Evolutionary conservation across 1,284 basidiomycete genomes (phyloP).

Genomic region (Cutaneotrichosporon mucoides): DNA sequence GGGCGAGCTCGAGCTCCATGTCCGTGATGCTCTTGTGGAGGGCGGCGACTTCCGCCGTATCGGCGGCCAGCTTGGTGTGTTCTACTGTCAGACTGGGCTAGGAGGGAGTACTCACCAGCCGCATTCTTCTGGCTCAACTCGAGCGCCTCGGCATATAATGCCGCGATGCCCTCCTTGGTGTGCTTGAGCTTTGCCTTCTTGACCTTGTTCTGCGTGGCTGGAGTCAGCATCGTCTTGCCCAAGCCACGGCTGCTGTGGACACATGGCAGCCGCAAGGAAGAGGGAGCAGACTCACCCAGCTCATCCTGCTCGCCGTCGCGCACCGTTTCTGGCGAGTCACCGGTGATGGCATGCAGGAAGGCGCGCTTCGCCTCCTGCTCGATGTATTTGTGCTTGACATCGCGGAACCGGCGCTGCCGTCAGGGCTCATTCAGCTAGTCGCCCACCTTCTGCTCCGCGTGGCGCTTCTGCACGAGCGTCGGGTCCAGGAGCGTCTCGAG

Average conservation of each 20-base stretch:
- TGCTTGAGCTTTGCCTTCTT: conserved; percentile 71
- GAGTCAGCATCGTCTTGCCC: conserved; percentile 46
- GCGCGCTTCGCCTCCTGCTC: conserved; percentile 82
- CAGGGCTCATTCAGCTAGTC: neutral
- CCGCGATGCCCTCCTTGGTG: conserved; percentile 58
- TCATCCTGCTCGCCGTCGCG: conserved; percentile 68
- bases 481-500: neutral
- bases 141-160: conserved; percentile 60
- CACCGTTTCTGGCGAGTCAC: conserved; percentile 67
- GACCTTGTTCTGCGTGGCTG: conserved; percentile 55
- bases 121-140: conserved; percentile 33
- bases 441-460: conserved; percentile 1
- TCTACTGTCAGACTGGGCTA: conserved; percentile 19
- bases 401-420: conserved; percentile 60
- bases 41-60: conserved; percentile 57
- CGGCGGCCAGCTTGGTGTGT: conserved; percentile 26
- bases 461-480: neutral
- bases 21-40: conserved; percentile 72
- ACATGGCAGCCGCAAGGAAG: neutral
- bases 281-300: conserved; percentile 38
- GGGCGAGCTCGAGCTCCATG: conserved; percentile 67
- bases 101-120: conserved; percentile 16
- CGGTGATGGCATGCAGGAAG: conserved; percentile 76
- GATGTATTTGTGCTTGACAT: conserved; percentile 77
- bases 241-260: neutral